These are phyloP conservation scores for Pyrenula aspistea DNA, from an alignment of 495 filamentous ascomycete genomes.

Conservation along the genomic window DNA sequence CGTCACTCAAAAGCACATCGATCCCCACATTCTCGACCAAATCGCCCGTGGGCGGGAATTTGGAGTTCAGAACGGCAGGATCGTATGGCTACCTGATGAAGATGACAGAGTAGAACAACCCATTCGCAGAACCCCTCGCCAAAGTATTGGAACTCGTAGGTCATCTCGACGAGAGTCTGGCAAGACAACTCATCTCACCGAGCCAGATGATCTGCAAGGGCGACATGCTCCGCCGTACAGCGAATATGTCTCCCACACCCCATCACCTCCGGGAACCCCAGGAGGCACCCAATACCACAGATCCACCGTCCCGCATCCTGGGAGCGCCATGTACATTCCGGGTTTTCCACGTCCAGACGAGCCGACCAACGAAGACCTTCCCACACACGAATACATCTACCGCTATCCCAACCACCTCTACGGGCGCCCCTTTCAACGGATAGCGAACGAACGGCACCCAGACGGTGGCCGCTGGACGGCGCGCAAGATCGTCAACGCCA, in stretches of 20 bases:
- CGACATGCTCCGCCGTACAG: too few relatives aligned
- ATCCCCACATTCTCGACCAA: not conserved
- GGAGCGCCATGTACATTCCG: not conserved
- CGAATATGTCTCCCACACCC: too few relatives aligned
- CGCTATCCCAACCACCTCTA: not conserved
- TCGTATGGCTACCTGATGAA: too few relatives aligned
- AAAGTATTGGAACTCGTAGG: too few relatives aligned
- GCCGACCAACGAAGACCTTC: not conserved
- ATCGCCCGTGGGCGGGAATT: not conserved
- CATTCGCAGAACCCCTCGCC: too few relatives aligned
- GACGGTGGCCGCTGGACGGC: not conserved
- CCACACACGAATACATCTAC: not conserved
- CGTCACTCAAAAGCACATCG: not conserved
- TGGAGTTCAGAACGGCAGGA: not conserved
- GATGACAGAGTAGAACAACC: too few relatives aligned
- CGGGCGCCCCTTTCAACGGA: not conserved
- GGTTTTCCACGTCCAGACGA: not conserved
- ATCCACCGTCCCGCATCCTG: not conserved
- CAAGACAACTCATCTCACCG: too few relatives aligned
- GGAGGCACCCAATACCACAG: not conserved
- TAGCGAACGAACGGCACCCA: not conserved
- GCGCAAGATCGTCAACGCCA: not conserved
- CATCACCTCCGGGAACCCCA: not conserved
- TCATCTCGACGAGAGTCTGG: too few relatives aligned
- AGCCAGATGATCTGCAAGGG: too few relatives aligned